These are phyloP conservation scores for Panicum virgatum DNA, from an alignment of 202 grass and related monocot genomes.

Conservation along the genomic window DNA sequence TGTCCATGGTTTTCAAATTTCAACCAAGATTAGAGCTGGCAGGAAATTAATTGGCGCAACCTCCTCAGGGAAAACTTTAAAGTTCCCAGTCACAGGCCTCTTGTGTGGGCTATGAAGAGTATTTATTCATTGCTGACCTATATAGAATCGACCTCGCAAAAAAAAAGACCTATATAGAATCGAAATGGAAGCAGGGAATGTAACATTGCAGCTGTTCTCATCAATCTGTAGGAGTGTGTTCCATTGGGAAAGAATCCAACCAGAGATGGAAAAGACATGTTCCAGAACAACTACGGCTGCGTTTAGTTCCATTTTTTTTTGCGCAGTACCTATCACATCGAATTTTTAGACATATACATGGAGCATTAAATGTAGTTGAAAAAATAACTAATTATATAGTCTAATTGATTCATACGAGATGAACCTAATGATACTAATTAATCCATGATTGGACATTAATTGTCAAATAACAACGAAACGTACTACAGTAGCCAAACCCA, in stretches of 20 bases:
- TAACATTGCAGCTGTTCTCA: neutral
- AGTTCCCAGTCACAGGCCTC: constrained; percentile 23
- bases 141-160: neutral
- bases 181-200: constrained; percentile 1
- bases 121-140: constrained; percentile 29
- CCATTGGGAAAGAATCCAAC: neutral
- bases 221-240: neutral
- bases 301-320: too few species aligned
- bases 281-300: neutral
- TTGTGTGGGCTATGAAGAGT: neutral
- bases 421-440: too few species aligned
- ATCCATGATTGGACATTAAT: too few species aligned
- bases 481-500: too few species aligned
- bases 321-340: too few species aligned
- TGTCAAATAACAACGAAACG: too few species aligned
- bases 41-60: neutral
- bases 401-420: too few species aligned
- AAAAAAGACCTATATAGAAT: neutral
- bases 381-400: too few species aligned
- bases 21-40: neutral
- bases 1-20: neutral
- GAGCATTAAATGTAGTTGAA: too few species aligned
- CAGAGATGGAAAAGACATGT: neutral
- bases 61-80: neutral
- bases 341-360: too few species aligned